phyloP scores from a whole-genome alignment of 371 early-diverging fungal genomes.

The Phascolomyces articulosus region DNA sequence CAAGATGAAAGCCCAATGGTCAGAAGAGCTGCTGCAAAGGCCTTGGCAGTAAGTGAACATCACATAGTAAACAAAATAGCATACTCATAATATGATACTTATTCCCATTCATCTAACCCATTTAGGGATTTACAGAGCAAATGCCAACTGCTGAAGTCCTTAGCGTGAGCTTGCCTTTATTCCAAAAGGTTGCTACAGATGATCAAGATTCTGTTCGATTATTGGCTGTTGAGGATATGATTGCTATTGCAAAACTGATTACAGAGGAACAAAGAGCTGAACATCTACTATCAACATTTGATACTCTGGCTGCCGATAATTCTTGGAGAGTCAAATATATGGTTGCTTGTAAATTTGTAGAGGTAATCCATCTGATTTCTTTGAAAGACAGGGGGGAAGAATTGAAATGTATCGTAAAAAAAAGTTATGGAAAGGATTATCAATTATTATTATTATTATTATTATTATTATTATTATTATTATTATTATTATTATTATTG shows the following conservation, averaged over 20 bases:
- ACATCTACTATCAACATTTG: slow-evolving; percentile 74
- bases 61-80: too few relatives aligned
- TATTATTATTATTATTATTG: too few relatives aligned
- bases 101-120: not conserved
- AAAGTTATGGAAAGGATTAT: too few relatives aligned
- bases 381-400: too few relatives aligned
- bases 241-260: slow-evolving; percentile 85
- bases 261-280: slow-evolving; percentile 75
- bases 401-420: too few relatives aligned
- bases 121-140: slow-evolving; percentile 67
- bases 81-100: not conserved
- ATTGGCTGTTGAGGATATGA: slow-evolving; percentile 89
- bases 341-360: slow-evolving; percentile 95
- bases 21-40: slow-evolving; percentile 90
- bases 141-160: slow-evolving; percentile 75
- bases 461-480: too few relatives aligned
- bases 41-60: slow-evolving; percentile 66
- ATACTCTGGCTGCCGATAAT: slow-evolving; percentile 84
- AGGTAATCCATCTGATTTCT: slow-evolving; percentile 66
- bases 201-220: slow-evolving; percentile 97
- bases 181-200: slow-evolving; percentile 79
- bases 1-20: slow-evolving; percentile 98
- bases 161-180: slow-evolving; percentile 77
- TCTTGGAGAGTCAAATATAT: slow-evolving; percentile 98
- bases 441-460: too few relatives aligned